Percentiles rank a stretch among this genome's conserved stretches.
Evolutionary conservation across 345 rosid species (phyloP).

Genomic region (Syzygium aromaticum): DNA sequence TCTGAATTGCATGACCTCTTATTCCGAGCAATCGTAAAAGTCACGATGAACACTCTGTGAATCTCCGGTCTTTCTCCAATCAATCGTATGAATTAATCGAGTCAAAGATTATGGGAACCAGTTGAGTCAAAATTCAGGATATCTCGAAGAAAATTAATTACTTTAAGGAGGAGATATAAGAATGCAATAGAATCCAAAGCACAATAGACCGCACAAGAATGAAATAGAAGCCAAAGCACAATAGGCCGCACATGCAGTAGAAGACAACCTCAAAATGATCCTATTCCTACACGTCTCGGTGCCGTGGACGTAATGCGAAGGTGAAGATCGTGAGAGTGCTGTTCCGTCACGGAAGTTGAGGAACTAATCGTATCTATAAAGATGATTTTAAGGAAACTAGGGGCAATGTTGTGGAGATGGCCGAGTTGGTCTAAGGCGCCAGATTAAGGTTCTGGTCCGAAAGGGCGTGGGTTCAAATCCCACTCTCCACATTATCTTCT

Average conservation of each 20-base stretch:
- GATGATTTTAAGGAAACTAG: accelerated
- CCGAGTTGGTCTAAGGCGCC: conserved; percentile 99
- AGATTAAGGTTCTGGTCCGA: conserved; percentile 99
- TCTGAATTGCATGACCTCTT: not conserved
- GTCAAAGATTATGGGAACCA: not conserved
- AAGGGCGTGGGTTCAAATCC: conserved; percentile 99
- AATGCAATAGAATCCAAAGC: not conserved
- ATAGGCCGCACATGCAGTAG: not conserved
- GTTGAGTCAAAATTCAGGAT: not conserved
- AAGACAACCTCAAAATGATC: not conserved
- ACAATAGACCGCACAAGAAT: not conserved
- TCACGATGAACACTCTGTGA: accelerated
- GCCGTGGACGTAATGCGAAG: not conserved
- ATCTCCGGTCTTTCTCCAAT: accelerated
- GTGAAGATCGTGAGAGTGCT: not conserved
- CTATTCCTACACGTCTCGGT: not conserved
- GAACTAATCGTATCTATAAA: accelerated
- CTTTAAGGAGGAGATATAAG: not conserved
- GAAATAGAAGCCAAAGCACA: not conserved
- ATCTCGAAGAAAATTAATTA: not conserved
- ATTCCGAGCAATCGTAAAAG: accelerated
- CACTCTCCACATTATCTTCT: conserved; percentile 60
- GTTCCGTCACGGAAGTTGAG: not conserved
- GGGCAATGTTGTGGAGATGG: conserved; percentile 44
- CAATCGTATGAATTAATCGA: not conserved